Base-by-base conservation (phyloP, 148 eudicot species). In the Camellia granthamiana region DNA sequence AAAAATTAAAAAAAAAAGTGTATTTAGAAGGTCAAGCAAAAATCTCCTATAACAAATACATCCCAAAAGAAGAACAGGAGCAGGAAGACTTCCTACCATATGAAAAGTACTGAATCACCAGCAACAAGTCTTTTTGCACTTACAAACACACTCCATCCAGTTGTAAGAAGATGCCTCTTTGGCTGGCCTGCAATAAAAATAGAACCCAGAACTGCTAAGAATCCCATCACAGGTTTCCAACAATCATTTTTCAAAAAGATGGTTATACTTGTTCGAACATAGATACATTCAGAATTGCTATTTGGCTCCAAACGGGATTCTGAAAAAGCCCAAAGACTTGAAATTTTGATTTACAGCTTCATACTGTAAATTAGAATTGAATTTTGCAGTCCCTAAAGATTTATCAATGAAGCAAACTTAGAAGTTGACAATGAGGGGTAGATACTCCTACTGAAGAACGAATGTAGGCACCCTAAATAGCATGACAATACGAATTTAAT, bases 81-180 rank as follows among this genome's bases (percentile, higher is more conserved):
- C 19, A 54, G 58, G 51, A 56, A 67, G 42, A 62, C 58, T 46
- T 68, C 75, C 54, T 72, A 86, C 90, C 90, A 88, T 84, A 86
- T 86, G 55, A 88, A 88, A 74, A 86, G 84, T 75, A 86, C 90
- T 43, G 88, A 78, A 81, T 88, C 90, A 55, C 90, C 90, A 77
- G 88, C 86, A 51, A 85, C 85, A 63, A 85, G 88, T 67, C 84
- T 81, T 76, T 85, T 85, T 65, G 90, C 86, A 76, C 86, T 88
- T 16, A 88, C 88, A 73, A 88, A 85, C 62, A 88, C 85, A 54
- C 90, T 88, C 90, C 88, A 85, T 38, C 88, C 91, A 23, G 91
- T 82, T 3, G 91, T 88, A 14, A 86, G 84, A 66, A 86, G 87
- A 80, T 86, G 89, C 80, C 89, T 79, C 79, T 88, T 88, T 67